These are phyloP conservation scores for Solanum chacoense DNA, from an alignment of 305 asterid genomes.

Conservation along the genomic window DNA sequence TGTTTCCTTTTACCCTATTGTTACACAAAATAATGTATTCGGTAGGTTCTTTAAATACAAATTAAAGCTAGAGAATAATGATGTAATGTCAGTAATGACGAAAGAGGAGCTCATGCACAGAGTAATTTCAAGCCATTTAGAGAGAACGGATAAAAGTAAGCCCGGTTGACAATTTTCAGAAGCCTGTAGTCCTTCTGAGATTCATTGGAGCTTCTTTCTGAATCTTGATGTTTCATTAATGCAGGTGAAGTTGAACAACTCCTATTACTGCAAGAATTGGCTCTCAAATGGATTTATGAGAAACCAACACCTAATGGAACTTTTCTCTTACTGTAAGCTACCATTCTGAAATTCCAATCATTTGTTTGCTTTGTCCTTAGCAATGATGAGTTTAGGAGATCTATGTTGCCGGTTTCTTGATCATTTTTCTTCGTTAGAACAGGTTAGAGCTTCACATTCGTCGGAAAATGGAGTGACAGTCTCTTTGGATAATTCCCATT, in stretches of 20 bases:
- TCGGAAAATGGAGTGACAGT: no score
- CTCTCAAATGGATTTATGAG: conserved; percentile 77
- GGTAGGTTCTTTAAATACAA: no score
- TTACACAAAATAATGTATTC: no score
- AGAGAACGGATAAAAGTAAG: conserved; percentile 52
- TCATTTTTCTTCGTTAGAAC: no score
- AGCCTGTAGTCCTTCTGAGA: neutral
- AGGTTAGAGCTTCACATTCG: no score
- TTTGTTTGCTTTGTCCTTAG: neutral
- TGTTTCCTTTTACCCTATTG: no score
- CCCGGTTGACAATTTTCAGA: neutral
- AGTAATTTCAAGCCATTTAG: conserved; percentile 29
- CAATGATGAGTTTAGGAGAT: no score
- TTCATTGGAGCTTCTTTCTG: neutral
- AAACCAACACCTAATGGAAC: conserved; percentile 44
- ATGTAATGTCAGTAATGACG: conserved; percentile 5
- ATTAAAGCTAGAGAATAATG: no score
- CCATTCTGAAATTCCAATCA: neutral
- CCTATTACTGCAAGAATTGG: conserved; percentile 61
- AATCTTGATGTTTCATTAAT: conserved; percentile 2
- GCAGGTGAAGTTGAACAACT: conserved; percentile 76
- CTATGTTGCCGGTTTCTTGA: no score
- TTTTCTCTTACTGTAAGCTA: conserved; percentile 45
- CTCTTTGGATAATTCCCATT: no score
- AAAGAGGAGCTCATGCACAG: conserved; percentile 63